Conservation (phyloP, 2,329 filamentous ascomycete species). For the Thielaviopsis populi region DNA sequence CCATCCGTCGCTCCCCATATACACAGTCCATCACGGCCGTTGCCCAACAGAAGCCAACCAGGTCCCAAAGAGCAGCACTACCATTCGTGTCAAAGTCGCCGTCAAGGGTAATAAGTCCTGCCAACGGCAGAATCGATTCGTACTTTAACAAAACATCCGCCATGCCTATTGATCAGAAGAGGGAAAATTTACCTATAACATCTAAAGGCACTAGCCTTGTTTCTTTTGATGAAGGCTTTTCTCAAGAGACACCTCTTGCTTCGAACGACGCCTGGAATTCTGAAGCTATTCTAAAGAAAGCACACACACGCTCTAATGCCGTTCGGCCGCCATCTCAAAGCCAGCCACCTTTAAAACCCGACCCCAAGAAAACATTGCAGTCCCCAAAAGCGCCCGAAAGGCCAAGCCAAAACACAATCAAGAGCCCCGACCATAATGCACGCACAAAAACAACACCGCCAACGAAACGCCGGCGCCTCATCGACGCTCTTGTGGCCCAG, state of each 20-base stretch:
- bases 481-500: conserved; percentile 30
- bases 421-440: neutral
- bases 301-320: neutral
- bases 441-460: neutral
- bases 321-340: neutral
- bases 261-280: neutral
- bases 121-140: conserved; percentile 11
- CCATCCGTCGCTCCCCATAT: neutral
- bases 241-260: neutral
- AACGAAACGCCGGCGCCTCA: conserved; percentile 24
- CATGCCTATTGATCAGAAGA: neutral
- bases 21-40: neutral
- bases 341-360: neutral
- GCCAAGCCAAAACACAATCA: neutral
- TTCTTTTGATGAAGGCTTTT: neutral
- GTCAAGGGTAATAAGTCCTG: neutral
- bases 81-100: neutral
- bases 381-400: neutral
- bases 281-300: neutral
- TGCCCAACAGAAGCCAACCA: neutral
- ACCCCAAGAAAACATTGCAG: neutral
- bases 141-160: conserved; percentile 10
- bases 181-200: neutral
- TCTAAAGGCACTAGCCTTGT: neutral
- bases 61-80: neutral